Percentiles rank a stretch among this genome's conserved stretches.
Evolutionary conservation across 371 early-diverging fungal genomes (phyloP).

Genomic region (Smittium mucronatum): DNA sequence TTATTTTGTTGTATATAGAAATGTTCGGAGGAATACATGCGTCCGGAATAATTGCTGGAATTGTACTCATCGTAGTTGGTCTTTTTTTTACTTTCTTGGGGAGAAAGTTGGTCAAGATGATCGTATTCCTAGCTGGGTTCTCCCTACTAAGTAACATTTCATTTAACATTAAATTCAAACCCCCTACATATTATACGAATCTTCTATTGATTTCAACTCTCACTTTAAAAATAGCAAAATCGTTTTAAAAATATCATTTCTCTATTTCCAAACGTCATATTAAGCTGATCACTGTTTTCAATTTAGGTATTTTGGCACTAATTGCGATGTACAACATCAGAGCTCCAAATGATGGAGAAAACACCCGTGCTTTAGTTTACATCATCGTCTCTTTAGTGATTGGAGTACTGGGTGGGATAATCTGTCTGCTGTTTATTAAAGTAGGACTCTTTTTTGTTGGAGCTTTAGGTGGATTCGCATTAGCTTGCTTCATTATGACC

Average conservation of each 20-base stretch:
- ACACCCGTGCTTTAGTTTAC: conserved; percentile 31
- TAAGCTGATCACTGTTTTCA: too few species aligned
- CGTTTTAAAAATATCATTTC: too few species aligned
- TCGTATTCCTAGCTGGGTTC: conserved; percentile 47
- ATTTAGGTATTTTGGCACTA: conserved; percentile 21
- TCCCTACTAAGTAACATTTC: conserved; percentile 35
- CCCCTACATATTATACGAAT: background rate
- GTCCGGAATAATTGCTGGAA: conserved; percentile 43
- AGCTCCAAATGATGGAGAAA: conserved; percentile 24
- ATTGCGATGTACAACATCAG: conserved; percentile 23
- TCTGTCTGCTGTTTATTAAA: conserved; percentile 34
- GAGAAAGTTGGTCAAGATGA: conserved; percentile 36
- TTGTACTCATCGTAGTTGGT: conserved; percentile 46
- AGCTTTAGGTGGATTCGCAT: conserved; percentile 46
- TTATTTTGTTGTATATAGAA: background rate
- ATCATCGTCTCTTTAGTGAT: conserved; percentile 39
- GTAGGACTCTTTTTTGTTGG: conserved; percentile 36
- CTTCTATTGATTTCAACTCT: background rate
- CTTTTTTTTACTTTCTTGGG: conserved; percentile 52
- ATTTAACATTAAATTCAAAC: conserved; percentile 15
- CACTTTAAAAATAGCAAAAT: too few species aligned
- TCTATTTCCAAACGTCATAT: too few species aligned
- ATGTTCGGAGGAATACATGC: conserved; percentile 23
- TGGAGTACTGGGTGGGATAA: conserved; percentile 43
- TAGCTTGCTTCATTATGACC: conserved; percentile 43